A percentile compares a stretch with the other conserved stretches of the same genome.
Evolutionary conservation across 768 basidiomycete genomes (phyloP).

Genomic region (Flagelloscypha sp.): DNA sequence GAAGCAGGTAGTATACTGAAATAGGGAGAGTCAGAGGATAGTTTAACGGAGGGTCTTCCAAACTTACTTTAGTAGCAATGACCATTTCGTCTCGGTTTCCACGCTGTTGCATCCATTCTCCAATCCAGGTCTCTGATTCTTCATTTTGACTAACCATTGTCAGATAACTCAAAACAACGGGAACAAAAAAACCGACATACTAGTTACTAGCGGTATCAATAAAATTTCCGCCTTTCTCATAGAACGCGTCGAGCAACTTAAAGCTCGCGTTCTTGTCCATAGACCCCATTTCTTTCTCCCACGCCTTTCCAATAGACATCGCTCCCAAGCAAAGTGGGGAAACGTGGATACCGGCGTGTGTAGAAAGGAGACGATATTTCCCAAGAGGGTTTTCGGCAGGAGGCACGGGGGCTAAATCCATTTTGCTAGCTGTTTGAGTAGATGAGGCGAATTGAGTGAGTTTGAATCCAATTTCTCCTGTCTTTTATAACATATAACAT

Average conservation of each 20-base stretch:
- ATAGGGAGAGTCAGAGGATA: background rate
- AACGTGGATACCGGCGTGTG: slow-evolving; percentile 26
- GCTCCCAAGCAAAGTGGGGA: slow-evolving; percentile 31
- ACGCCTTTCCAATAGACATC: slow-evolving; percentile 27
- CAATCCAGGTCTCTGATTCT: slow-evolving; percentile 30
- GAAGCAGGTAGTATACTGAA: slow-evolving; percentile 15
- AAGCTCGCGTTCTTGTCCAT: slow-evolving; percentile 33
- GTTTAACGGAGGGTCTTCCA: background rate
- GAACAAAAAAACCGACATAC: slow-evolving; percentile 12
- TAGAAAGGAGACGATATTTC: slow-evolving; percentile 22
- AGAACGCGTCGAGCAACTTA: slow-evolving; percentile 36
- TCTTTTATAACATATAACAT: too few species aligned
- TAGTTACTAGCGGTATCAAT: slow-evolving; percentile 37
- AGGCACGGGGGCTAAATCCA: slow-evolving; percentile 9
- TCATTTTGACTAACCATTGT: slow-evolving; percentile 22
- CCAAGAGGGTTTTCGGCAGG: slow-evolving; percentile 20
- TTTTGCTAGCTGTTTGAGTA: too few species aligned
- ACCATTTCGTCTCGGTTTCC: slow-evolving; percentile 33
- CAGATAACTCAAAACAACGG: background rate
- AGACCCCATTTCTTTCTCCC: slow-evolving; percentile 25
- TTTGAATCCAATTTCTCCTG: too few species aligned
- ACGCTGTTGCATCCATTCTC: slow-evolving; percentile 34
- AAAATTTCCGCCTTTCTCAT: slow-evolving; percentile 33
- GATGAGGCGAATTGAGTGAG: too few species aligned
- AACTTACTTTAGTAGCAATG: slow-evolving; percentile 23